Percentiles rank a stretch among this genome's conserved stretches.
These are phyloP conservation scores for Stagonosporopsis rhizophila DNA, from an alignment of 2,329 filamentous ascomycete species.

Conservation along the genomic window DNA sequence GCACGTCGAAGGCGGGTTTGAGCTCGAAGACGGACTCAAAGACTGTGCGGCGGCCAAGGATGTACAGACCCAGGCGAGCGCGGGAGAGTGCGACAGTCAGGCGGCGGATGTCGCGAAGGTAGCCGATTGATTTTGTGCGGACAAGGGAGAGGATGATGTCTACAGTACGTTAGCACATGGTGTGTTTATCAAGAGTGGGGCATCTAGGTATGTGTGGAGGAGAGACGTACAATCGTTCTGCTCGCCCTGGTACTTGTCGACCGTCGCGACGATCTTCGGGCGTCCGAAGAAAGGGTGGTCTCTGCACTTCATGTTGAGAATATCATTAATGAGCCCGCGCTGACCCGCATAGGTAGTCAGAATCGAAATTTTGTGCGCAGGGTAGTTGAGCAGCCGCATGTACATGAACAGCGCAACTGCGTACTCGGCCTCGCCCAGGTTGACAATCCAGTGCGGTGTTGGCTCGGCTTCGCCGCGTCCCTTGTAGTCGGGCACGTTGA, in stretches of 20 bases:
- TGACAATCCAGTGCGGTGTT: conserved; percentile 93
- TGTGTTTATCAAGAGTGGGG: neutral
- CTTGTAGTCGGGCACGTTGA: conserved; percentile 93
- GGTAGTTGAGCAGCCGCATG: conserved; percentile 94
- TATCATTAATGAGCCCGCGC: conserved; percentile 84
- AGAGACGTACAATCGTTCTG: conserved; percentile 92
- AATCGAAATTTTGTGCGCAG: conserved; percentile 82
- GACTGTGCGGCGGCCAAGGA: conserved; percentile 84
- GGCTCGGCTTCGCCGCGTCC: conserved; percentile 87
- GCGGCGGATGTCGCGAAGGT: conserved; percentile 89
- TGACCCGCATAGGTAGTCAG: conserved; percentile 95
- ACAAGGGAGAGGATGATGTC: conserved; percentile 94
- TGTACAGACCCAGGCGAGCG: conserved; percentile 87
- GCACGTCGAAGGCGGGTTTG: conserved; percentile 79
- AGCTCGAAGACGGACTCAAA: conserved; percentile 92
- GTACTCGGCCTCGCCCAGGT: conserved; percentile 96
- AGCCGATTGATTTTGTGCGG: conserved; percentile 86
- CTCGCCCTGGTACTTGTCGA: conserved; percentile 99
- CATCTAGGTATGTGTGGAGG: neutral
- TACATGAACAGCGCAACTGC: conserved; percentile 95
- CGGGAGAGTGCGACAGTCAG: conserved; percentile 94
- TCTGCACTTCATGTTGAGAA: conserved; percentile 81
- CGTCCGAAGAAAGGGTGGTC: conserved; percentile 85
- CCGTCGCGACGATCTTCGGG: conserved; percentile 88
- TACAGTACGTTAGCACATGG: conserved; percentile 46